Evolutionary conservation across 2,329 filamentous ascomycete genomes (phyloP).

Genomic region (Xylariomycetidae sp.): DNA sequence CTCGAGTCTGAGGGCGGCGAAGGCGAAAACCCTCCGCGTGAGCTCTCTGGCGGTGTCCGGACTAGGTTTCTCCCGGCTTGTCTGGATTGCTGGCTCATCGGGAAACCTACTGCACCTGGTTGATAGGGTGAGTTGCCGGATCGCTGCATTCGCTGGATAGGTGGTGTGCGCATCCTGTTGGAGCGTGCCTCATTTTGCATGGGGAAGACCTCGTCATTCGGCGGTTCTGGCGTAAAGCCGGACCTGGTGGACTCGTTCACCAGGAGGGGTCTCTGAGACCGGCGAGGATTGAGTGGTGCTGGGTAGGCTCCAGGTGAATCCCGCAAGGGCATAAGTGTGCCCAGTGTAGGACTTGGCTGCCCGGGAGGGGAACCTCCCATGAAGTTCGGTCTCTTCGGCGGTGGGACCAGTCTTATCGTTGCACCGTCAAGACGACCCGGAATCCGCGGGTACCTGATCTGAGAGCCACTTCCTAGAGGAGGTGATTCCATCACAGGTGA

Average conservation of each 20-base stretch:
- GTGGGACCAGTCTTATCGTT: conserved; percentile 25
- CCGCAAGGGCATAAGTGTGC: conserved; percentile 21
- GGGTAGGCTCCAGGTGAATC: conserved; percentile 21
- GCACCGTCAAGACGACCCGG: conserved; percentile 21
- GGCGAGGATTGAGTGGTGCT: conserved; percentile 17
- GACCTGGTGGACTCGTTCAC: conserved; percentile 16
- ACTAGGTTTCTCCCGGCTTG: conserved; percentile 2
- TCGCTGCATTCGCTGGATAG: too few relatives aligned
- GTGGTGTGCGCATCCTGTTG: conserved; percentile 1
- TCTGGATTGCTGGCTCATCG: too few relatives aligned
- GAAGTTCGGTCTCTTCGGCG: conserved; percentile 27
- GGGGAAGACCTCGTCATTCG: conserved; percentile 15
- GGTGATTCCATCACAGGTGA: conserved; percentile 47
- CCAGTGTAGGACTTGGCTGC: conserved; percentile 38
- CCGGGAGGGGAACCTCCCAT: conserved; percentile 27
- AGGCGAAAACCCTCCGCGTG: conserved; percentile 7
- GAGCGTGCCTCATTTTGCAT: conserved; percentile 3
- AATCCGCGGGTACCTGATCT: conserved; percentile 26
- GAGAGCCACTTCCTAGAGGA: conserved; percentile 25
- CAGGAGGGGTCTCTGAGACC: conserved; percentile 8
- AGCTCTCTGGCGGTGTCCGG: conserved; percentile 5
- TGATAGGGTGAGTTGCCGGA: too few relatives aligned
- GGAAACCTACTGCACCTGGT: too few relatives aligned
- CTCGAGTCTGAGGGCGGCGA: conserved; percentile 9
- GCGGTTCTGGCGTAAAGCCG: conserved; percentile 21